Evolutionary conservation across 352 stramenopile genomes (phyloP), one percentile per base, ranked within the genome.

Genomic region (Phytophthora brassicae): DNA sequence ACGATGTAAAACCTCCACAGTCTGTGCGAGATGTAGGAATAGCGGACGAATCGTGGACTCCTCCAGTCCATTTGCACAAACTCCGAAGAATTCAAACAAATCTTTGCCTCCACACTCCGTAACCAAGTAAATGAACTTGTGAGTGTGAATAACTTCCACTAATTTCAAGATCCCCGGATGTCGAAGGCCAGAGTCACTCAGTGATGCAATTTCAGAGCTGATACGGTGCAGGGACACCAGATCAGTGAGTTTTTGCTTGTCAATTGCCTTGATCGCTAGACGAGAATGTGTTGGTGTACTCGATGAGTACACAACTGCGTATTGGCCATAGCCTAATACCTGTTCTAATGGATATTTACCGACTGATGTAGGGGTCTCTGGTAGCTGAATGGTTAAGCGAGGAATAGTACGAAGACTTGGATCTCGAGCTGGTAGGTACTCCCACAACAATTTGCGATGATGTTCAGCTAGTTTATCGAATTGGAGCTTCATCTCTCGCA

Each of bases 291-390:
- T 62, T 0, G 64, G 52, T 14, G 23, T 50, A 12, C 58, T 68
- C 9, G 75, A 79, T 5, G 70, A 74, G 52, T 89, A 89, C 33
- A 97, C 89, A 12, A 75, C 73, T 6, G 86, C 87, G 69, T 94
- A 96, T 47, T 95, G 84, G 11, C 89, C 89, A 57, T 95, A 89
- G 7, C 89, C 89, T 13, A 97, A 67, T 16, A 87, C 76, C 35
- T 86, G 65, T 6, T 81, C 72, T 2, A 95, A 62, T n/a, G 69
- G 60, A 47, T 95, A 97, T 11, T 77, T 61, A 8, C 86, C 85
- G 16, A 97, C 75, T 20, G 38, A 42, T 5, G 74, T 69, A 7
- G 77, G 68, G 1, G 68, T 81, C 50, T 96, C 87, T 2, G 68
- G 48, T 39, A 94, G 58, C 26, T 79, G 54, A 36, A 56, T 53